Conservation (phyloP, 441 rosid genomes). For the Mallotus repandus region DNA sequence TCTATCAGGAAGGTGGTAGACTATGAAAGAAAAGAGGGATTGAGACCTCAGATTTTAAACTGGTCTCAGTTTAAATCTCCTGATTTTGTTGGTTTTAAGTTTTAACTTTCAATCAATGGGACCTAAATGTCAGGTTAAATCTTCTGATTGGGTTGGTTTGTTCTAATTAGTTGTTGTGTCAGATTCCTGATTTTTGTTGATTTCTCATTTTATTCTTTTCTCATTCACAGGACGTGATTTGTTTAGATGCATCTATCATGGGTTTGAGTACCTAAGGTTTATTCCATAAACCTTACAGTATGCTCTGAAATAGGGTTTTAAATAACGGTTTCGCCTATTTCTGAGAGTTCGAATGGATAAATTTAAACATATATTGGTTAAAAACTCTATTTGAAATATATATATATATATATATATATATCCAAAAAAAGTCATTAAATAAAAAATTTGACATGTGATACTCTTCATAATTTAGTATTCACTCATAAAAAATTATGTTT, state of each 20-base stretch:
- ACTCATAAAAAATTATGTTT: too few relatives aligned
- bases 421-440: too few relatives aligned
- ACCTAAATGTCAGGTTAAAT: conserved; percentile 8
- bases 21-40: not conserved
- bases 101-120: conserved; percentile 18
- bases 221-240: not conserved
- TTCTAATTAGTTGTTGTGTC: conserved; percentile 21
- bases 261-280: not conserved
- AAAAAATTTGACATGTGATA: too few relatives aligned
- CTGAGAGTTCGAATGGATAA: too few relatives aligned
- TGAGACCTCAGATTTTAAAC: not conserved
- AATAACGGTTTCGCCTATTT: too few relatives aligned
- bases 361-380: too few relatives aligned
- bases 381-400: too few relatives aligned
- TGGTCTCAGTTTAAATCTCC: not conserved
- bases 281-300: too few relatives aligned
- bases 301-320: too few relatives aligned
- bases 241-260: conserved; percentile 11
- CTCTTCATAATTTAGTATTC: too few relatives aligned
- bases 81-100: not conserved
- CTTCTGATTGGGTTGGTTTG: conserved; percentile 12
- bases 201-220: not conserved
- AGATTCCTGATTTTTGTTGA: conserved; percentile 13
- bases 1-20: not conserved
- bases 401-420: too few relatives aligned